These are phyloP conservation scores for Bremia lactucae DNA, from an alignment of 352 stramenopile species.

Conservation along the genomic window DNA sequence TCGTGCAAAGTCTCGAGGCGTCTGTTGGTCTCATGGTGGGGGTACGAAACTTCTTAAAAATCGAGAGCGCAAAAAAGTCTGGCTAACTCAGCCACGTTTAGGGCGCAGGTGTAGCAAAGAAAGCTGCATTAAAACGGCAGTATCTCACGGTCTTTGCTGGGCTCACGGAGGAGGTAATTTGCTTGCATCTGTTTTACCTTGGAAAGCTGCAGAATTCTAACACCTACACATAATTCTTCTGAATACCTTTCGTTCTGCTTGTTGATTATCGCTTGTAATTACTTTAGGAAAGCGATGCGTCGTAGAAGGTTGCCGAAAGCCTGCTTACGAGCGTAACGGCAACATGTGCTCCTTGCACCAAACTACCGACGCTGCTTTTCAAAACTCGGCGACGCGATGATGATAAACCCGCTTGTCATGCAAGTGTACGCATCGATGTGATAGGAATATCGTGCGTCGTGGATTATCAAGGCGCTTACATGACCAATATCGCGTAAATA, in stretches of 20 bases:
- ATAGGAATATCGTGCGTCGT: conserved; percentile 13
- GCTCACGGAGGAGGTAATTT: conserved; percentile 62
- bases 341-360: conserved; percentile 52
- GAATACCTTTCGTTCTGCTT: conserved; percentile 3
- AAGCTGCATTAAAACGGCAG: conserved; percentile 56
- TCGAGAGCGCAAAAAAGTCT: no score
- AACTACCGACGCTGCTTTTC: conserved; percentile 7
- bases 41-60: conserved; percentile 25
- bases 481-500: conserved; percentile 21
- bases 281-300: conserved; percentile 53
- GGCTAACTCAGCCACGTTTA: no score
- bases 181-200: conserved; percentile 3
- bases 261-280: conserved; percentile 5
- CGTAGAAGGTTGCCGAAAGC: conserved; percentile 54
- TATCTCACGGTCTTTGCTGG: conserved; percentile 75
- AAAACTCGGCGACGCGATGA: conserved; percentile 17
- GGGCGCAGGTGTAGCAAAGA: conserved; percentile 53
- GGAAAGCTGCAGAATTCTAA: not conserved
- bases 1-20: conserved; percentile 60
- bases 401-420: conserved; percentile 9
- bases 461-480: conserved; percentile 1
- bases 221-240: conserved; percentile 4
- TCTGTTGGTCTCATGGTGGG: conserved; percentile 76
- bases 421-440: conserved; percentile 7
- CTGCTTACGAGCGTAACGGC: conserved; percentile 68